Base-by-base conservation (phyloP, 2,329 filamentous ascomycete genomes). In the Fusarium pilosicola region DNA sequence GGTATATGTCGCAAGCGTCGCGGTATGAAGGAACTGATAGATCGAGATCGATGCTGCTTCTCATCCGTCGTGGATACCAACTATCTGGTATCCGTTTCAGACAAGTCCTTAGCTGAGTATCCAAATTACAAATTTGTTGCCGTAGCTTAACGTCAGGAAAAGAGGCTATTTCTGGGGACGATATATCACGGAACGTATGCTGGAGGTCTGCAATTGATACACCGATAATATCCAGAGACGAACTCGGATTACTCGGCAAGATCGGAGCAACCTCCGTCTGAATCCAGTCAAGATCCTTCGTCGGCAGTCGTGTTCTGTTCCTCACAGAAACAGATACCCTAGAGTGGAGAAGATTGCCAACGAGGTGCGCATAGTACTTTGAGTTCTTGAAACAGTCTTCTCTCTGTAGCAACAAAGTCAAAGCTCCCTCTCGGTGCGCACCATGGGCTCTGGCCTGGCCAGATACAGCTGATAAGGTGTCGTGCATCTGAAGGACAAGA, bases 301-400 rank as follows among this genome's bases (percentile, higher is more conserved):
- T 12, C 3, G 8, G 28, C 3, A 75, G 14, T 0, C 64, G 34
- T 3, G 1, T 59, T 11, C 41, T 61, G 28, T 62, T 41, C 2
- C 67, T 65, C 13, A 74, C 44, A 0, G 45, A 55, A 6, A 48
- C 38, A 0, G 68, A 75, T 3, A 74, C 42, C 12, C 39, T 65
- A 17, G 69, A 66, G 30, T 74, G 73, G 6, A 75, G 46, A 2
- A 74, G 56, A 17, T 74, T 74, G 13, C 71, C 58, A 3, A 74
- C 10, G 2, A 74, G 22, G 11, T 59, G 60, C 3, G 39, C 45
- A 15, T 65, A 58, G 0, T 74, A 59, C 13, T 52, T 63, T 0
- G 49, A 60, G 2, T 18, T 41, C 3, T 18, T 20, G 2, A 44
- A 24, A 1, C 15, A 20, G 1, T 15, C 13, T 6, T 61, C n/a